phyloP scores from a whole-genome alignment of 2,329 filamentous ascomycete genomes.

The Tolypocladium pustulatum region DNA sequence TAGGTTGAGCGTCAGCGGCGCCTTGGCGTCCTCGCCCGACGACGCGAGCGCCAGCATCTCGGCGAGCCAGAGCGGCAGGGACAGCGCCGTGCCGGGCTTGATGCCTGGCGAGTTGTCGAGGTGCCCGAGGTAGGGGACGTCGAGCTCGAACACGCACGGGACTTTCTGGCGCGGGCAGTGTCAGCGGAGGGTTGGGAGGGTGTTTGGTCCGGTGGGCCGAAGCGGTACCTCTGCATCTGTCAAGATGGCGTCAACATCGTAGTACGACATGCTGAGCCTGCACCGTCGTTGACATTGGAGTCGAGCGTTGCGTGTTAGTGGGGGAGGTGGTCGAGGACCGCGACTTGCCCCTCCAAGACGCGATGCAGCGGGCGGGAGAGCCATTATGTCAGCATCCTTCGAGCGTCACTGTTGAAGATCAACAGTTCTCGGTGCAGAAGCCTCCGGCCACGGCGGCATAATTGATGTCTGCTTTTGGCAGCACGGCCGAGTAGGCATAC shows the following conservation, averaged over 20 bases:
- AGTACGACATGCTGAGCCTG: constrained; percentile 54
- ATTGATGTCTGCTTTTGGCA: too few relatives aligned
- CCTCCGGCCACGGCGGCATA: neutral
- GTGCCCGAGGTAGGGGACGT: constrained; percentile 78
- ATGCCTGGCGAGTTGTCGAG: constrained; percentile 78
- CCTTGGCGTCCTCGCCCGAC: constrained; percentile 32
- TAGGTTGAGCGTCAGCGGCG: constrained; percentile 71
- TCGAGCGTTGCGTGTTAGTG: neutral
- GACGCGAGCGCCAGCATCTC: constrained; percentile 78
- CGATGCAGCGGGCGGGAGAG: neutral
- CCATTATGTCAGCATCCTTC: neutral
- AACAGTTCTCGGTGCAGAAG: neutral
- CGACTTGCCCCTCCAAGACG: neutral
- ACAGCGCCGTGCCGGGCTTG: constrained; percentile 68
- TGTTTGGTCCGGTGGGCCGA: neutral
- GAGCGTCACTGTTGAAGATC: neutral
- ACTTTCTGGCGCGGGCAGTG: constrained; percentile 57
- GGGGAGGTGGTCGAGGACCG: neutral
- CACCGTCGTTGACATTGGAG: neutral
- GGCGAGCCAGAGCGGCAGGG: constrained; percentile 86
- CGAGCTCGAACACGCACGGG: constrained; percentile 87
- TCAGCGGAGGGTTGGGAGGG: neutral
- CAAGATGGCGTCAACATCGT: constrained; percentile 74
- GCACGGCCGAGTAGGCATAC: too few relatives aligned
- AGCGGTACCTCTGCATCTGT: constrained; percentile 66